Conservation (phyloP, 768 basidiomycete species). For the Cubamyces sp. region DNA sequence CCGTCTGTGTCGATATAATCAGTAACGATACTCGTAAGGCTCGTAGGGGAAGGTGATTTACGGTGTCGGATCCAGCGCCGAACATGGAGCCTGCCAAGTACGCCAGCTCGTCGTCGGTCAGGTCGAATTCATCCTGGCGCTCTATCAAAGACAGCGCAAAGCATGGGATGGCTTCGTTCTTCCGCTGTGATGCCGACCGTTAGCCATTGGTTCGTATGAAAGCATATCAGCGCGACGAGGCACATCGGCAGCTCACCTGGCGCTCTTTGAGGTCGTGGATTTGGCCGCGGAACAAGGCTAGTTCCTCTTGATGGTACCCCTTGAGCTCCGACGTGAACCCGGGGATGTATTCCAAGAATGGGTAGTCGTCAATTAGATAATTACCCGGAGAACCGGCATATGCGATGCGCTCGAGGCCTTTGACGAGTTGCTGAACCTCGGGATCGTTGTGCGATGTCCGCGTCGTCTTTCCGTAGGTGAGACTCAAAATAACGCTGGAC, state of each 20-base stretch:
- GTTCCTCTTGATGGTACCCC: slow-evolving; percentile 51
- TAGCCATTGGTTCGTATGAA: no score
- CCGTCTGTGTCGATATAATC: slow-evolving; percentile 31
- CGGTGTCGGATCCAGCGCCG: slow-evolving; percentile 47
- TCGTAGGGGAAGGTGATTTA: no score
- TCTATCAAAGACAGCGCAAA: slow-evolving; percentile 44
- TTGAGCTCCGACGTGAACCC: slow-evolving; percentile 63
- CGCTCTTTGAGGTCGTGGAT: slow-evolving; percentile 27
- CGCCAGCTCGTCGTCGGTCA: slow-evolving; percentile 41
- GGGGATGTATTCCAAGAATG: slow-evolving; percentile 49
- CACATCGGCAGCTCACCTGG: background rate
- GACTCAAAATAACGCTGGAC: slow-evolving; percentile 42
- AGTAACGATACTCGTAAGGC: no score
- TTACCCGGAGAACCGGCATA: slow-evolving; percentile 41
- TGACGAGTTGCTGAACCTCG: slow-evolving; percentile 39
- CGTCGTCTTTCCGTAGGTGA: slow-evolving; percentile 46
- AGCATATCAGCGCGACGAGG: background rate
- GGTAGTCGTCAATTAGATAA: slow-evolving; percentile 40
- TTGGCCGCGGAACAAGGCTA: slow-evolving; percentile 38
- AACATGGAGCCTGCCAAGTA: slow-evolving; percentile 49
- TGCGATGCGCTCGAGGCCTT: slow-evolving; percentile 41
- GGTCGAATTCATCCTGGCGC: slow-evolving; percentile 36
- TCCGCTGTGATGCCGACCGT: slow-evolving; percentile 25
- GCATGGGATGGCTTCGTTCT: slow-evolving; percentile 33
- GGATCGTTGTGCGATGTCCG: slow-evolving; percentile 43